These are phyloP conservation scores for Boletus patriciae DNA, from an alignment of 768 basidiomycete genomes.

Conservation along the genomic window DNA sequence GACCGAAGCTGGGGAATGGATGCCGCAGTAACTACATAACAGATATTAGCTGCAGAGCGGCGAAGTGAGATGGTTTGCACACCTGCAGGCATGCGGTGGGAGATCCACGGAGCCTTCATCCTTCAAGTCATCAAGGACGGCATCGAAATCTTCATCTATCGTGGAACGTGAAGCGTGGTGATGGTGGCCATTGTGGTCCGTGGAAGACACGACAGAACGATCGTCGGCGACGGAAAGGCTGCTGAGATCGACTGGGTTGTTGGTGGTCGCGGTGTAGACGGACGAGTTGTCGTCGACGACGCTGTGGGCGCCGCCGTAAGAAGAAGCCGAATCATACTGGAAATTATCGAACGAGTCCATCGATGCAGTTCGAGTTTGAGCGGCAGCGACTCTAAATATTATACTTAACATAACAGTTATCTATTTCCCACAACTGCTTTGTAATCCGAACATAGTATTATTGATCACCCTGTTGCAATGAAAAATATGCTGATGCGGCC, in stretches of 20 bases:
- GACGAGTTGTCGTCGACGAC: constrained; percentile 80
- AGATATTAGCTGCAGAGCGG: constrained; percentile 9
- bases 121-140: constrained; percentile 85
- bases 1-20: constrained; percentile 95
- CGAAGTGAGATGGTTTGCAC: constrained; percentile 23
- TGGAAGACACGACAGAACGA: constrained; percentile 43
- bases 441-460: constrained; percentile 9
- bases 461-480: too few relatives aligned
- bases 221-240: constrained; percentile 68
- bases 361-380: constrained; percentile 25
- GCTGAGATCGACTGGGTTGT: constrained; percentile 60
- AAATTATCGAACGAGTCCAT: constrained; percentile 89
- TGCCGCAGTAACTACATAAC: constrained; percentile 85
- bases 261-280: constrained; percentile 73
- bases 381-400: background rate
- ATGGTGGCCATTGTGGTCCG: constrained; percentile 41
- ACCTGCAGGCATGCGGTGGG: constrained; percentile 97
- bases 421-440: constrained; percentile 27
- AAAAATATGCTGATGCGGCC: too few relatives aligned
- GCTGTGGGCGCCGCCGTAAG: constrained; percentile 67
- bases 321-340: constrained; percentile 80
- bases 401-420: constrained; percentile 17
- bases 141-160: constrained; percentile 86
- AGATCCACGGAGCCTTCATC: constrained; percentile 76
- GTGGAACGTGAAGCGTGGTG: constrained; percentile 34